Evolutionary conservation across 2,329 filamentous ascomycete genomes (phyloP).

Genomic region (Fusarium marasasianum): DNA sequence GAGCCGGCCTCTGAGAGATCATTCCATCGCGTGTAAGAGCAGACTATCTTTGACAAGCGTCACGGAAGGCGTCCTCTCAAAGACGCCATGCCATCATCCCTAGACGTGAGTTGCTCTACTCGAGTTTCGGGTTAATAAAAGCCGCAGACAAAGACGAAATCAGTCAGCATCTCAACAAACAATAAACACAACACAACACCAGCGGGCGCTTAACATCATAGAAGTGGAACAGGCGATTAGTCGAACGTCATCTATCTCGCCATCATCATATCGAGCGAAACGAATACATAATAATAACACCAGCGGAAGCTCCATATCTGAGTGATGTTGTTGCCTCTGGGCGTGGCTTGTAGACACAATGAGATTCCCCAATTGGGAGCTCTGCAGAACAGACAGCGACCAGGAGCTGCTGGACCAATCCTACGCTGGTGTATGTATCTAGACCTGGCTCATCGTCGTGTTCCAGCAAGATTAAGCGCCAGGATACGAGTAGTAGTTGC

Average conservation of each 20-base stretch:
- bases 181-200: not conserved
- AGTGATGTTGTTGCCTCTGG: slow-evolving; percentile 12
- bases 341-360: slow-evolving; percentile 20
- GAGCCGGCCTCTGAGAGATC: slow-evolving; percentile 32
- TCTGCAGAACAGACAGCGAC: slow-evolving; percentile 36
- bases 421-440: slow-evolving; percentile 35
- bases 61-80: slow-evolving; percentile 9
- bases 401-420: slow-evolving; percentile 39
- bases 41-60: slow-evolving; percentile 17
- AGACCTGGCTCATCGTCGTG: slow-evolving; percentile 30
- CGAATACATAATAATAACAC: slow-evolving; percentile 13
- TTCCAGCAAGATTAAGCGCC: slow-evolving; percentile 41
- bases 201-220: slow-evolving; percentile 24
- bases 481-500: slow-evolving; percentile 17
- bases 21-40: slow-evolving; percentile 12
- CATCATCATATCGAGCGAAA: slow-evolving; percentile 6
- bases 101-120: slow-evolving; percentile 1
- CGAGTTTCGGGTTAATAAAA: slow-evolving; percentile 27
- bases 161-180: slow-evolving; percentile 3
- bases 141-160: slow-evolving; percentile 19
- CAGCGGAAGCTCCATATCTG: slow-evolving; percentile 27
- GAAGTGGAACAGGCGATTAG: slow-evolving; percentile 16
- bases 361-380: slow-evolving; percentile 39
- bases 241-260: slow-evolving; percentile 29
- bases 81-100: slow-evolving; percentile 29